Evolutionary conservation across 306 rosid species (phyloP).

Genomic region (Senna siamea): DNA sequence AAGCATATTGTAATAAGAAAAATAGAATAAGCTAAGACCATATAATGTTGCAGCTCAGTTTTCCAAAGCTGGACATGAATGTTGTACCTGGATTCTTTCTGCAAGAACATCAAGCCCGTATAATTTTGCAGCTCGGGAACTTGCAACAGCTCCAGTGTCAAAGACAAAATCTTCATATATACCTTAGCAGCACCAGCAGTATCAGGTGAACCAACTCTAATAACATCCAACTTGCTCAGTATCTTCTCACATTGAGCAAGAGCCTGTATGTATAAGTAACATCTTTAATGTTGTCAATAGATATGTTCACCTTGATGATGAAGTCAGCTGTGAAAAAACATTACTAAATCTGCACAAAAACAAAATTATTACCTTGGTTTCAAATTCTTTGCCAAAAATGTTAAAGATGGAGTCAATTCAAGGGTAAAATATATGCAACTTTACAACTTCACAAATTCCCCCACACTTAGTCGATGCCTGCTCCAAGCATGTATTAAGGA

Average conservation of each 20-base stretch:
- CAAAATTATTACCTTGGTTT: too few relatives aligned
- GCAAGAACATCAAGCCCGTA: slow-evolving; percentile 68
- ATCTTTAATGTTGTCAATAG: too few relatives aligned
- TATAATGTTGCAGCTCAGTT: neutral
- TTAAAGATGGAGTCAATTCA: too few relatives aligned
- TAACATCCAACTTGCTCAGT: slow-evolving; percentile 51
- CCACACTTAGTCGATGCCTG: too few relatives aligned
- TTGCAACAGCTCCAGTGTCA: slow-evolving; percentile 70
- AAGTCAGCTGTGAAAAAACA: too few relatives aligned
- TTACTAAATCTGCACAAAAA: too few relatives aligned
- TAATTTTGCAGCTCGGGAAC: slow-evolving; percentile 67
- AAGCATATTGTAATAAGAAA: neutral
- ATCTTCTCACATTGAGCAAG: slow-evolving; percentile 63
- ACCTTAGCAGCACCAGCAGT: slow-evolving; percentile 85
- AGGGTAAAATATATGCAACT: too few relatives aligned
- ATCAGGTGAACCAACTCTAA: slow-evolving; percentile 49
- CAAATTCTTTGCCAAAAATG: too few relatives aligned
- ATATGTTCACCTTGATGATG: too few relatives aligned
- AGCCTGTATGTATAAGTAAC: slow-evolving; percentile 56
- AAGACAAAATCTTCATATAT: slow-evolving; percentile 12
- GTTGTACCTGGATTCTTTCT: slow-evolving; percentile 60
- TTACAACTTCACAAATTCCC: too few relatives aligned
- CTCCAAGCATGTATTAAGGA: too few relatives aligned
- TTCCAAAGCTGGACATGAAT: neutral
- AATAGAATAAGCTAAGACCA: neutral